Base-by-base conservation (phyloP, 257 asterid species). In the Solanum bulbocastanum region DNA sequence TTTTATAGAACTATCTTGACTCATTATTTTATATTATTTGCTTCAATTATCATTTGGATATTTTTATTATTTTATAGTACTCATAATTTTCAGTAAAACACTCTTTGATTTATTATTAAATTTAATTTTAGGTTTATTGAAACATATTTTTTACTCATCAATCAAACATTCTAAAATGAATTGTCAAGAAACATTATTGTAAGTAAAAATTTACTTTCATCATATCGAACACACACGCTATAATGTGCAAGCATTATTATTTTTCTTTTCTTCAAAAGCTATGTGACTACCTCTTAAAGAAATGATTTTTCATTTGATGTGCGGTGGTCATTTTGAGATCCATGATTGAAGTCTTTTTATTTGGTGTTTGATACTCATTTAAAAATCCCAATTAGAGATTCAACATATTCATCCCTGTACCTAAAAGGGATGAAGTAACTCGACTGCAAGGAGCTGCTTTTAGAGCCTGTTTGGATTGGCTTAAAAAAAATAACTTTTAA, bases 361-460 rank as follows among this genome's bases (percentile, higher is more conserved):
- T 56, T 18, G 65, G n/a, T 56, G 10, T 56, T 6, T 18, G n/a
- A 6, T 56, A 56, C 4, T 18, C n/a, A 56, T 56, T 18, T 6
- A 0, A 18, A 52, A 18, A 6, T 18, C 1, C 9, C 10, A 56
- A 56, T 22, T 56, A 56, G 4, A 20, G 25, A 56, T 56, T 56
- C 25, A 7, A 20, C 4, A 56, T 16, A 16, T 52, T 5, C 9
- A 52, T 0, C 4, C 8, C 0, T 52, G 23, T 16, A 52, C 0
- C 23, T 52, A 18, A 52, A 52, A 6, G 62, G 0, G 4, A 52
- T 18, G 0, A 5, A 52, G 23, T 52, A 1, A 52, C 4, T 52
- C 9, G 8, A 5, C 8, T 49, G 0, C 2, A 49, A 49, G 8
- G 8, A 49, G 58, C 18, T 0, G 0, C 58, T 15, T 49, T 49